A percentile compares a stretch with the other conserved stretches of the same genome.
These are phyloP conservation scores for Diaporthe ampelina DNA, from an alignment of 2,329 filamentous ascomycete genomes.

Conservation along the genomic window DNA sequence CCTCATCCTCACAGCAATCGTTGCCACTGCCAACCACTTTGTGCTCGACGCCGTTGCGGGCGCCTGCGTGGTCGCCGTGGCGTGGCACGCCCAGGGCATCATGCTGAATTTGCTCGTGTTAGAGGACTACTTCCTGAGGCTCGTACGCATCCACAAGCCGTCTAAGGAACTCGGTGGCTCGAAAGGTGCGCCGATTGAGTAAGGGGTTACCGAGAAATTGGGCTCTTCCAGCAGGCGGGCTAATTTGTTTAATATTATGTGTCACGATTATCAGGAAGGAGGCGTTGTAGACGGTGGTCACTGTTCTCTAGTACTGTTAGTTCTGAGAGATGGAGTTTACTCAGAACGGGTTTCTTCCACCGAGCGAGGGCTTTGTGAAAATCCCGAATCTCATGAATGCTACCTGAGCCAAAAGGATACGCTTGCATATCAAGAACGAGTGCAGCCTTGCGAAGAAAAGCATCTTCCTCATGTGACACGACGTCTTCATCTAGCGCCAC, in stretches of 20 bases:
- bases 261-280: not conserved
- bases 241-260: conserved; percentile 5
- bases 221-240: not conserved
- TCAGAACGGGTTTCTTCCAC: not conserved
- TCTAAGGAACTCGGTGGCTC: conserved; percentile 17
- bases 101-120: conserved; percentile 74
- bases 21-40: conserved; percentile 81
- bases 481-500: not conserved
- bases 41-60: conserved; percentile 80
- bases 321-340: not conserved
- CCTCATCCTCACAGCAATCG: conserved; percentile 75
- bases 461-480: not conserved
- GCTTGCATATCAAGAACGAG: too few relatives aligned
- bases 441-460: not conserved
- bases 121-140: conserved; percentile 77
- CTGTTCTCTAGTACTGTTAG: not conserved
- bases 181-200: conserved; percentile 11
- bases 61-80: conserved; percentile 73
- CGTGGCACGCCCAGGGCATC: conserved; percentile 69
- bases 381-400: not conserved
- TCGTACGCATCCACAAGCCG: conserved; percentile 76
- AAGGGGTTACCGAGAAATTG: not conserved
- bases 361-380: too few relatives aligned
- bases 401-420: not conserved
- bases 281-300: not conserved